These are phyloP conservation scores for Hortaea sp. DNA, from an alignment of 2,329 filamentous ascomycete genomes.

Conservation along the genomic window DNA sequence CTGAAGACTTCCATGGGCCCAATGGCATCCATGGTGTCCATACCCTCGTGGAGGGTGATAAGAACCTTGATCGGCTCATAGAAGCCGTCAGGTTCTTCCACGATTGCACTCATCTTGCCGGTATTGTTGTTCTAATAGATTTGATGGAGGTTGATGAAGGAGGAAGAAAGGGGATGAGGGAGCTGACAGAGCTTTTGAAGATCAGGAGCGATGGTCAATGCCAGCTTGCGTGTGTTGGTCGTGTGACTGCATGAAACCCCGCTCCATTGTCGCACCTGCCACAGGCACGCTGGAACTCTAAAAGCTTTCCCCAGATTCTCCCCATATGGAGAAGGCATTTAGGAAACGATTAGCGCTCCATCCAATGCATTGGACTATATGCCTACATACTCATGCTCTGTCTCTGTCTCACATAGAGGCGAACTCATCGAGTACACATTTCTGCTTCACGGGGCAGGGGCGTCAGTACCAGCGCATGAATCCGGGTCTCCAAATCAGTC, in stretches of 20 bases:
- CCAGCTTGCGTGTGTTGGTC: neutral
- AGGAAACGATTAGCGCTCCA: no score
- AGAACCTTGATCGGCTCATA: slow-evolving; percentile 48
- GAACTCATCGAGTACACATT: no score
- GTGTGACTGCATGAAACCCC: neutral
- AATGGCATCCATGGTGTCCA: slow-evolving; percentile 48
- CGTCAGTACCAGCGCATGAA: no score
- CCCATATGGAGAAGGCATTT: neutral
- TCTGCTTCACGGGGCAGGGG: no score
- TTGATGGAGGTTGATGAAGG: neutral
- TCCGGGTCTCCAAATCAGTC: no score
- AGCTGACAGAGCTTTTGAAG: neutral
- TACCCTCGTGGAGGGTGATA: slow-evolving; percentile 46
- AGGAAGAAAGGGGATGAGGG: neutral
- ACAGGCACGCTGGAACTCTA: neutral
- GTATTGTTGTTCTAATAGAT: slow-evolving; percentile 9
- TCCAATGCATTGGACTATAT: no score
- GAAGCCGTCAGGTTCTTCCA: slow-evolving; percentile 30
- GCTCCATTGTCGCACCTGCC: neutral
- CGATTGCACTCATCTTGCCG: slow-evolving; percentile 41
- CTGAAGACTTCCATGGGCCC: slow-evolving; percentile 50
- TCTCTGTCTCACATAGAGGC: no score
- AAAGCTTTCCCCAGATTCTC: neutral
- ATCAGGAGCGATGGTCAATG: neutral
- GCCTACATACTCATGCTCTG: no score